Percentiles rank a stretch among this genome's conserved stretches.
phyloP scores from a whole-genome alignment of 169 alveolate species.

The Eimeria nieschulzi region DNA sequence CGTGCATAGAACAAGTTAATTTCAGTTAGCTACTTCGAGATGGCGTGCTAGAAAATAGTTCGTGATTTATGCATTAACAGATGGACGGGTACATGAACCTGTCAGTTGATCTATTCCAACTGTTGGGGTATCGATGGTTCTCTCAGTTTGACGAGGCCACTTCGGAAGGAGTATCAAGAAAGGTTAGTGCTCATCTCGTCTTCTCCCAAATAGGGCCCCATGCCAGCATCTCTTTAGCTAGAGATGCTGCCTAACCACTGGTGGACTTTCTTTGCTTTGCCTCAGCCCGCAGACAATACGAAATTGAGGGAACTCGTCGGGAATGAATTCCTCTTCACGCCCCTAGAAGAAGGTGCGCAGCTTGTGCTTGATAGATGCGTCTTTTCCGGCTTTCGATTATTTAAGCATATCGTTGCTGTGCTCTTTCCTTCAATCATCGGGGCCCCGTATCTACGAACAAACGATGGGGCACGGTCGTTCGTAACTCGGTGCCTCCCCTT shows the following conservation, averaged over 20 bases:
- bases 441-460: too few relatives aligned
- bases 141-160: conserved; percentile 51
- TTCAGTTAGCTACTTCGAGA: too few relatives aligned
- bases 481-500: too few relatives aligned
- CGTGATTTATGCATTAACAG: background rate
- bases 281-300: conserved; percentile 63
- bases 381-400: background rate
- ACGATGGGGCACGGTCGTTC: too few relatives aligned
- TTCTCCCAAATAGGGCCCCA: too few relatives aligned
- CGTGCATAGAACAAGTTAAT: too few relatives aligned
- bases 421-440: too few relatives aligned
- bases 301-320: conserved; percentile 34
- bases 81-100: background rate
- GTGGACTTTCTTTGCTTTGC: background rate
- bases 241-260: too few relatives aligned
- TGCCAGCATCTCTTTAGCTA: too few relatives aligned
- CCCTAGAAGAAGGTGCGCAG: conserved; percentile 36
- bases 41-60: too few relatives aligned
- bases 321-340: conserved; percentile 50
- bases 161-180: conserved; percentile 42
- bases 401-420: background rate
- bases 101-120: background rate
- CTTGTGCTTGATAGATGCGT: background rate
- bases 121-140: conserved; percentile 8
- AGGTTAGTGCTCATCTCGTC: conserved; percentile 3